These are phyloP conservation scores for Spathaspora jeffriesii DNA, from an alignment of 1,139 yeast genomes.

Conservation along the genomic window DNA sequence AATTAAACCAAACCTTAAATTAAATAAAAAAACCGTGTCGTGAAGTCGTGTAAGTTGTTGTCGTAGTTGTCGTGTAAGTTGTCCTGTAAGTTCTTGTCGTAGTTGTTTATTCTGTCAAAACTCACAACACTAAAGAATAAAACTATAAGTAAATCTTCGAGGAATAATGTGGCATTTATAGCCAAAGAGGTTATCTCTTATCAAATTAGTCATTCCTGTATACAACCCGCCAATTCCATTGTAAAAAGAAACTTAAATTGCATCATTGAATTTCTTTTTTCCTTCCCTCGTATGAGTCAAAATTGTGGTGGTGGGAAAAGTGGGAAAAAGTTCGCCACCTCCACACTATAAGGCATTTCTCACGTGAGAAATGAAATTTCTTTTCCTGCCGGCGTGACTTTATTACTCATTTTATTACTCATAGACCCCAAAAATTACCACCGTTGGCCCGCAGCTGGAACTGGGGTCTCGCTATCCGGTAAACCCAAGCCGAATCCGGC, in stretches of 20 bases:
- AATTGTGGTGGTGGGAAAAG: not conserved
- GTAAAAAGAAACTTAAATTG: no score
- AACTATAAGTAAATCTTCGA: not conserved
- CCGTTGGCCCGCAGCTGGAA: not conserved
- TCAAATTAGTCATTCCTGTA: constrained; percentile 4
- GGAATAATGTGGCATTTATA: constrained; percentile 1
- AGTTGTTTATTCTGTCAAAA: not conserved
- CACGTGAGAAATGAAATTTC: not conserved
- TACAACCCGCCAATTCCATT: no score
- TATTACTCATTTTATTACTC: not conserved
- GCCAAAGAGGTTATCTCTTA: not conserved
- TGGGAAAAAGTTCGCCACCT: not conserved
- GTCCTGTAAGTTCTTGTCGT: no score
- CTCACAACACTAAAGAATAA: not conserved
- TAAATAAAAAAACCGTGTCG: not conserved
- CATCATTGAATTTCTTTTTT: constrained; percentile 2
- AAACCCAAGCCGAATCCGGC: not conserved
- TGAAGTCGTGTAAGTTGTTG: not conserved
- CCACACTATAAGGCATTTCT: constrained; percentile 1
- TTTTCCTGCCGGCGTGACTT: not conserved
- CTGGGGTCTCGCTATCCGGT: no score
- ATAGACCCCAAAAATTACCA: not conserved
- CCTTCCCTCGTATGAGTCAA: not conserved
- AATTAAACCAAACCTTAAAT: not conserved
- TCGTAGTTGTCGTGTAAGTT: not conserved